A percentile compares a stretch with the other conserved stretches of the same genome.
Evolutionary conservation across 1,139 yeast species (phyloP).

Genomic region (Saccharomyces hybrid): DNA sequence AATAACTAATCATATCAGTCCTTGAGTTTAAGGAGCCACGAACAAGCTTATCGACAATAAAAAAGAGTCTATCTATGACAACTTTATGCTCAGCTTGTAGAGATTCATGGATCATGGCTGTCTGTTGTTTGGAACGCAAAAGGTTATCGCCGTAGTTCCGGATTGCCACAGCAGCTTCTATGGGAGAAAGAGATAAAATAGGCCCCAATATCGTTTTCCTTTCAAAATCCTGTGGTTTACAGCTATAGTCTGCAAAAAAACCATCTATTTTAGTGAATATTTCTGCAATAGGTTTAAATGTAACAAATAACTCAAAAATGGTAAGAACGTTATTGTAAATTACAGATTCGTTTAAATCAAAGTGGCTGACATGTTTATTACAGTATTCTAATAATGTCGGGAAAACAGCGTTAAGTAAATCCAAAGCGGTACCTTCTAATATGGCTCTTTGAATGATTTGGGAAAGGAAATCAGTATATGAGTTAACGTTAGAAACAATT

Average conservation of each 20-base stretch:
- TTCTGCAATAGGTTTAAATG: slow-evolving; percentile 55
- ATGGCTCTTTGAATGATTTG: slow-evolving; percentile 52
- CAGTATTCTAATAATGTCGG: slow-evolving; percentile 35
- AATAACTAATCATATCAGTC: slow-evolving; percentile 52
- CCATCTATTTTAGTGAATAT: slow-evolving; percentile 50
- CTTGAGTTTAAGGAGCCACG: slow-evolving; percentile 67
- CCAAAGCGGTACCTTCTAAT: slow-evolving; percentile 60
- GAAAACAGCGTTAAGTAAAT: slow-evolving; percentile 50
- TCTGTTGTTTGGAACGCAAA: slow-evolving; percentile 34
- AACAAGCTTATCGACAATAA: slow-evolving; percentile 64
- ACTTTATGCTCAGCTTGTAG: slow-evolving; percentile 54
- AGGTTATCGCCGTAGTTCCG: slow-evolving; percentile 41
- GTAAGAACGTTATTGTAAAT: slow-evolving; percentile 46
- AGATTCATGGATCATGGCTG: slow-evolving; percentile 45
- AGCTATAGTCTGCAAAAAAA: slow-evolving; percentile 36
- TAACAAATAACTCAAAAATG: slow-evolving; percentile 52
- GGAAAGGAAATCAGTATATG: slow-evolving; percentile 47
- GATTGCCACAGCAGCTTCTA: slow-evolving; percentile 44
- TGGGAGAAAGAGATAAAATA: slow-evolving; percentile 65
- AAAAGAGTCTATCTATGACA: slow-evolving; percentile 53
- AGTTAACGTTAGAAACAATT: slow-evolving; percentile 34
- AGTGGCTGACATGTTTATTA: slow-evolving; percentile 17
- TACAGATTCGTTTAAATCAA: slow-evolving; percentile 41
- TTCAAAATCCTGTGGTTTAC: slow-evolving; percentile 49
- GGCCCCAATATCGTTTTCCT: slow-evolving; percentile 67